Evolutionary conservation across 2,329 filamentous ascomycete genomes (phyloP), one percentile per base, ranked within the genome.

Genomic region (Blumeria graminis): DNA sequence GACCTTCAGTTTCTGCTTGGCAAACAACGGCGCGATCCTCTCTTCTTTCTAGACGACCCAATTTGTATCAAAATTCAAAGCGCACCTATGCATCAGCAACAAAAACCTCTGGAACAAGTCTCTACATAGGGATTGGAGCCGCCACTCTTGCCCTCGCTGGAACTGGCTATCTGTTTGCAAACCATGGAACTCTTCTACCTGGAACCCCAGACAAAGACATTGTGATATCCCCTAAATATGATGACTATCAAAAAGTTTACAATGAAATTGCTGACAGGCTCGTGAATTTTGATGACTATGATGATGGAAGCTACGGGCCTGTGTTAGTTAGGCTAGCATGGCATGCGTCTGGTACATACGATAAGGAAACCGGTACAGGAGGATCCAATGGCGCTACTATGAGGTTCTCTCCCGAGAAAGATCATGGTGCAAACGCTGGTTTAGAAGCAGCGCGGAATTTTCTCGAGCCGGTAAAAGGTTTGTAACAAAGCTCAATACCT

Each of bases 341-440:
- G 90, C 92, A 96, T 73, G 81, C 83, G 62, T 88, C 82, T 63
- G 90, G 90, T 63, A 98, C 90, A 64, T 96, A 83, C 66, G 90
- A 96, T 68, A 84, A 83, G 72, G 78, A 78, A 67, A 94, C 89
- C 32, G 77, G 78, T 61, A 96, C 90, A 50, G 92, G 90, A 65
- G 90, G 90, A 62, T 90, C 84, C 75, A 94, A 96, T 70, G 90
- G 92, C 62, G 90, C 90, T 57, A 95, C 89, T 62, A 96, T 96
- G 92, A 81, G 92, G 67, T 96, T 95, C 69, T 75, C 81, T 28
- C 89, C 90, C 51, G 92, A 96, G 73, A 75, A 79, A 59, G 81
- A 82, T 69, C 90, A 98, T 71, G 88, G 88, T 63, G 92, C 90
- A 70, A 98, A 98, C 67, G 87, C 90, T 58, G 92, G 90, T 63